These are phyloP conservation scores for Magnusiomyces fungicola DNA, from an alignment of 1,139 yeast genomes.

Conservation along the genomic window DNA sequence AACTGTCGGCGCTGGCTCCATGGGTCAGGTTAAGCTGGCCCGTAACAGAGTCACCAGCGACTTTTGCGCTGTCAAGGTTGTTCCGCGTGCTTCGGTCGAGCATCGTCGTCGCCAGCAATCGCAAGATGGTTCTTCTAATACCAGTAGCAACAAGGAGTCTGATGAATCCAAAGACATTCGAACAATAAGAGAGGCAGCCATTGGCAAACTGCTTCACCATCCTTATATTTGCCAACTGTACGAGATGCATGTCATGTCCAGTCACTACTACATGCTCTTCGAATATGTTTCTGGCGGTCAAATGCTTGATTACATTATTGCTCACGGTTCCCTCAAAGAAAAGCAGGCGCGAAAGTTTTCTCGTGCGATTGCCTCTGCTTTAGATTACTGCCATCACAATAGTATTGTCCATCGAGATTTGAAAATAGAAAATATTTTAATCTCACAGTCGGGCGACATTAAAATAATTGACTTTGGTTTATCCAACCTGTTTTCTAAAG, in stretches of 20 bases:
- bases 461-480: constrained; percentile 92
- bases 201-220: constrained; percentile 83
- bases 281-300: constrained; percentile 98
- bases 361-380: constrained; percentile 90
- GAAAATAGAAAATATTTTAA: constrained; percentile 94
- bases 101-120: constrained; percentile 28
- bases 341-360: constrained; percentile 93
- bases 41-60: constrained; percentile 76
- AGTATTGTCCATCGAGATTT: constrained; percentile 95
- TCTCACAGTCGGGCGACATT: constrained; percentile 86
- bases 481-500: constrained; percentile 74
- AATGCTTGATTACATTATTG: constrained; percentile 92
- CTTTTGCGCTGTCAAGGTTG: constrained; percentile 55
- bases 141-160: constrained; percentile 64
- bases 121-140: constrained; percentile 37
- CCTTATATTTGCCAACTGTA: constrained; percentile 87
- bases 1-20: constrained; percentile 96
- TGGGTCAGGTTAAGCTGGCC: constrained; percentile 97
- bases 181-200: constrained; percentile 89
- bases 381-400: constrained; percentile 87
- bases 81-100: constrained; percentile 61
- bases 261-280: constrained; percentile 93
- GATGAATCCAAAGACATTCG: constrained; percentile 89
- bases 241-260: constrained; percentile 94
- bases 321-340: constrained; percentile 93